Evolutionary conservation across 257 asterid species (phyloP), one percentile per base, ranked within the genome.

Genomic region (Penstemon newberryi): DNA sequence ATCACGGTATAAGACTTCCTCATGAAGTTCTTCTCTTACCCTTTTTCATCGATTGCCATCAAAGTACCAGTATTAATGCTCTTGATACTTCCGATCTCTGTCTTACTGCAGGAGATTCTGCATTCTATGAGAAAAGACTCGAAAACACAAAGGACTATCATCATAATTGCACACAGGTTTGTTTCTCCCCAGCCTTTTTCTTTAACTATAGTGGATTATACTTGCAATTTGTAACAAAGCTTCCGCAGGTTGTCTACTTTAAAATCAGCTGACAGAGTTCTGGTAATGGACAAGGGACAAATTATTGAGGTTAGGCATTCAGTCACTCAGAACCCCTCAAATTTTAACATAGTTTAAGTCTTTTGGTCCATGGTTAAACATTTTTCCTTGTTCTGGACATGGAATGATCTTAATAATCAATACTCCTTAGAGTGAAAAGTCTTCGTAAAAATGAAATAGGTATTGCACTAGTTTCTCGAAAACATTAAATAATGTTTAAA

Each of bases 101-200:
- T 70, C 57, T 9, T 5, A 18, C 25, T 75, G 71, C 78, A 83
- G 89, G 81, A 77, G 68, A 63, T 76, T 53, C 57, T 83, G 69
- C 70, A 47, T 76, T 69, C 79, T 55, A 18, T 80, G 47, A 83
- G 54, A 54, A 74, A 70, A 3, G 72, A 78, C 68, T 19, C 70
- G 3, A 56, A 64, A 61, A 73, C 73, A 58, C 56, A 36, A 65
- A 79, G 72, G 59, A 76, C 83, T 7, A 39, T 85, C 63, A 74
- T 85, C 65, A 68, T 85, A 47, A 75, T 82, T 51, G 70, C 87
- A 33, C 86, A 85, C 61, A 80, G 83, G 86, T 77, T 56, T 39
- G 78, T 54, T 64, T 50, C 63, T 7, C 52, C 44, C 7, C 38
- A 15, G 1, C 7, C 18, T 15, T 5, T 3, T 65, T 12, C 10